phyloP scores from a whole-genome alignment of 2,329 filamentous ascomycete genomes.

The Verticillium dahliae region DNA sequence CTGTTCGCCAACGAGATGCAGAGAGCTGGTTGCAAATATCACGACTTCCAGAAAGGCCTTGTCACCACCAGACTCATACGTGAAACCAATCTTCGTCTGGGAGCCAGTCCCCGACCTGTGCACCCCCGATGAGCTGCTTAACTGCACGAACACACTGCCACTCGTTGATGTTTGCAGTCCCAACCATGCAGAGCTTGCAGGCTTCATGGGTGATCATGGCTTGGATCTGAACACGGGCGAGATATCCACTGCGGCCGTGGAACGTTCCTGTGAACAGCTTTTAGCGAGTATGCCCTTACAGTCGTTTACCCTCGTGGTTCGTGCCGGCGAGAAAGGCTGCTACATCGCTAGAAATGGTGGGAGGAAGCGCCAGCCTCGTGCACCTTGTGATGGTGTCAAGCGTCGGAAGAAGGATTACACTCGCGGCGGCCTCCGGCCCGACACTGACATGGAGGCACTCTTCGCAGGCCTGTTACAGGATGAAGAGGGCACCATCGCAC shows the following conservation, averaged over 20 bases:
- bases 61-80: conserved; percentile 24
- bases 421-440: conserved; percentile 47
- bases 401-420: conserved; percentile 36
- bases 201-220: conserved; percentile 65
- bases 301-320: conserved; percentile 61
- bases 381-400: conserved; percentile 19
- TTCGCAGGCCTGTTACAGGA: conserved; percentile 53
- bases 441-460: conserved; percentile 57
- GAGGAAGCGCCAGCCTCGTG: conserved; percentile 31
- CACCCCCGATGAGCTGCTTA: conserved; percentile 59
- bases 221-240: conserved; percentile 47
- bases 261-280: conserved; percentile 56
- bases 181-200: conserved; percentile 83
- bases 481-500: conserved; percentile 42
- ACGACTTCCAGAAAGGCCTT: conserved; percentile 45
- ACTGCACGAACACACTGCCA: conserved; percentile 56
- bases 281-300: conserved; percentile 58
- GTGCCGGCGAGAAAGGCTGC: conserved; percentile 67
- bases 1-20: conserved; percentile 72
- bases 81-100: conserved; percentile 77
- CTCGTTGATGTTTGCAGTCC: conserved; percentile 63
- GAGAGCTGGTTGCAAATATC: conserved; percentile 69
- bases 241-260: conserved; percentile 45
- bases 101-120: conserved; percentile 91
- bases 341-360: conserved; percentile 55